Conservation (phyloP, 2,329 filamentous ascomycete genomes). For the Thermothelomyces thermophilus region DNA sequence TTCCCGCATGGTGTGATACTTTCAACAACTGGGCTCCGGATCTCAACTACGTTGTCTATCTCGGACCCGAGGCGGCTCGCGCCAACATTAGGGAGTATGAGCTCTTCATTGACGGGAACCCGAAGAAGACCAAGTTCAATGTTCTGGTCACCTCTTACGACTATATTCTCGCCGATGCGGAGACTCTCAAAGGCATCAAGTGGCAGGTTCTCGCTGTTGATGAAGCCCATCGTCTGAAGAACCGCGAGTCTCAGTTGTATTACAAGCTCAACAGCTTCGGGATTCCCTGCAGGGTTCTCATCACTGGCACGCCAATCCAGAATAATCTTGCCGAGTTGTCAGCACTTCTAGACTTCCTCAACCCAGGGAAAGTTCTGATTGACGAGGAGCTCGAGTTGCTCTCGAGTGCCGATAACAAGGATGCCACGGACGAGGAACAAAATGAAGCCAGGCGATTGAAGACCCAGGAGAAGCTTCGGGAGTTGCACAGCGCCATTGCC, state of each 20-base stretch:
- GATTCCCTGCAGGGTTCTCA: constrained; percentile 80
- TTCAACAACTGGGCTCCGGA: constrained; percentile 96
- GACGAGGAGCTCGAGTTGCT: constrained; percentile 85
- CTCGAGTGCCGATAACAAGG: constrained; percentile 38
- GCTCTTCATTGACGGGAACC: constrained; percentile 76
- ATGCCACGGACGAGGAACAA: constrained; percentile 26
- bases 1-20: constrained; percentile 96
- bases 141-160: constrained; percentile 97
- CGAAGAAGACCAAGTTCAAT: constrained; percentile 89
- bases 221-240: constrained; percentile 94
- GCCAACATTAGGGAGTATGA: constrained; percentile 87
- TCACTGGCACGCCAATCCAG: constrained; percentile 95
- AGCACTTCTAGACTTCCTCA: constrained; percentile 90
- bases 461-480: constrained; percentile 79
- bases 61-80: constrained; percentile 79
- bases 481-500: constrained; percentile 78
- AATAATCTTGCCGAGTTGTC: constrained; percentile 92
- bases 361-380: constrained; percentile 86
- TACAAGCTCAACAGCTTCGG: constrained; percentile 77
- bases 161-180: constrained; percentile 80
- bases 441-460: constrained; percentile 52
- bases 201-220: constrained; percentile 98
- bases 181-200: constrained; percentile 82
- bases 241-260: constrained; percentile 90
- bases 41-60: constrained; percentile 94